Evolutionary conservation across 208 protist species (phyloP).

Genomic region (Leishmania amazonensis): DNA sequence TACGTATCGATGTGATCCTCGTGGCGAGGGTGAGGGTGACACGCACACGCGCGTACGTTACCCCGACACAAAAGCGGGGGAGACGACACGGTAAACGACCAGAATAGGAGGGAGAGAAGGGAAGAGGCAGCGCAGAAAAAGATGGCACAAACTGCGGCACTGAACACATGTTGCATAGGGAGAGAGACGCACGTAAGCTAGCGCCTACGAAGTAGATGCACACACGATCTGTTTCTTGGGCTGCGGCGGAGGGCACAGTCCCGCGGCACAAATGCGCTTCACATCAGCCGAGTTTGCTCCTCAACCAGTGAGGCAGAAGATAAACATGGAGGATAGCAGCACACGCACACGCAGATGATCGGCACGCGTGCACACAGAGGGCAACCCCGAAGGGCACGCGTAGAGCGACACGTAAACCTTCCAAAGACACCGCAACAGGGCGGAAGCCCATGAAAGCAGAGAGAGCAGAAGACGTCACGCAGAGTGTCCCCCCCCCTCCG

Average conservation of each 20-base stretch:
- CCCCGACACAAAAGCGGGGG: not conserved
- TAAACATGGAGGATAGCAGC: not conserved
- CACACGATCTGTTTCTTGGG: not conserved
- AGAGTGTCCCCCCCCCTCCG: not conserved
- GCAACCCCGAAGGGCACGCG: not conserved
- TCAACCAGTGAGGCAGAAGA: not conserved
- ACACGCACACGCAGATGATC: not conserved
- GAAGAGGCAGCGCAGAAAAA: not conserved
- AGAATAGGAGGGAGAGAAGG: slow-evolving; percentile 9
- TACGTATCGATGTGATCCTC: not conserved
- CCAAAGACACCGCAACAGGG: not conserved
- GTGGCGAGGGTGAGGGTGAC: not conserved
- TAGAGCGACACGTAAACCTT: not conserved
- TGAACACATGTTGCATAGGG: not conserved
- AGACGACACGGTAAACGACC: not conserved
- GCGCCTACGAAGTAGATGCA: not conserved
- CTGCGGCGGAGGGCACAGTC: not conserved
- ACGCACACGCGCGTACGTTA: not conserved
- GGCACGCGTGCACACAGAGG: not conserved
- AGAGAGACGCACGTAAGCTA: not conserved
- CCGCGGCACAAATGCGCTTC: not conserved
- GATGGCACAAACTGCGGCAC: not conserved
- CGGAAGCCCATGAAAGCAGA: not conserved
- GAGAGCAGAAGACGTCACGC: not conserved
- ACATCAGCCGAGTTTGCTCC: not conserved